Conservation (phyloP, 2,329 filamentous ascomycete species). For the Phoma sp. region DNA sequence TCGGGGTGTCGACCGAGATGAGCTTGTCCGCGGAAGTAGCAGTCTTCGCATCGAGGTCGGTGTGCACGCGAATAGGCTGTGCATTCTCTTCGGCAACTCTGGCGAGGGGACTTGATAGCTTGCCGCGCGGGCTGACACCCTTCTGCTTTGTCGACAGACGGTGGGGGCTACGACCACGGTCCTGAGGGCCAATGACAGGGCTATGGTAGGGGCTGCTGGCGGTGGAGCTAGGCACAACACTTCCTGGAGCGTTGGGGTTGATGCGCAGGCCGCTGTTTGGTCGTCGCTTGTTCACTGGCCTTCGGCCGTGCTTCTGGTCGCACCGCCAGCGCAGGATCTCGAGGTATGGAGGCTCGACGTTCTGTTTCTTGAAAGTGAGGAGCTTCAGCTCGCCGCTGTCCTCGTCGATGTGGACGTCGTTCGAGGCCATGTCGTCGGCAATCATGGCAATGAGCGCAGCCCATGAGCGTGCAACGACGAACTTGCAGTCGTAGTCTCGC, state of each 20-base stretch:
- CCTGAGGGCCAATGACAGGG: slow-evolving; percentile 63
- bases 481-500: slow-evolving; percentile 98
- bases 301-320: slow-evolving; percentile 89
- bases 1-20: slow-evolving; percentile 51
- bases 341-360: slow-evolving; percentile 90
- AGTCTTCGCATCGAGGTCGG: slow-evolving; percentile 41
- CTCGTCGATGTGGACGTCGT: slow-evolving; percentile 91
- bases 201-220: slow-evolving; percentile 67
- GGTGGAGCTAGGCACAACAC: slow-evolving; percentile 54
- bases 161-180: slow-evolving; percentile 74
- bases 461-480: slow-evolving; percentile 94
- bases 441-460: slow-evolving; percentile 82
- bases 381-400: slow-evolving; percentile 91
- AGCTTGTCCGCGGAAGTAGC: slow-evolving; percentile 47
- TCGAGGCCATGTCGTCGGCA: slow-evolving; percentile 90
- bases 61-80: slow-evolving; percentile 47
- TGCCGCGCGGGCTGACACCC: slow-evolving; percentile 67
- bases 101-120: slow-evolving; percentile 74
- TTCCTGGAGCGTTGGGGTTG: slow-evolving; percentile 58
- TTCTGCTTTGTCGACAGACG: slow-evolving; percentile 66
- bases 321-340: slow-evolving; percentile 94
- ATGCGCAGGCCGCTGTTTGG: slow-evolving; percentile 57
- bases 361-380: slow-evolving; percentile 79
- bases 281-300: slow-evolving; percentile 54
- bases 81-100: slow-evolving; percentile 73